A percentile compares a stretch with the other conserved stretches of the same genome.
These are phyloP conservation scores for Debaryomyces coudertii DNA, from an alignment of 1,139 yeast species.

Conservation along the genomic window DNA sequence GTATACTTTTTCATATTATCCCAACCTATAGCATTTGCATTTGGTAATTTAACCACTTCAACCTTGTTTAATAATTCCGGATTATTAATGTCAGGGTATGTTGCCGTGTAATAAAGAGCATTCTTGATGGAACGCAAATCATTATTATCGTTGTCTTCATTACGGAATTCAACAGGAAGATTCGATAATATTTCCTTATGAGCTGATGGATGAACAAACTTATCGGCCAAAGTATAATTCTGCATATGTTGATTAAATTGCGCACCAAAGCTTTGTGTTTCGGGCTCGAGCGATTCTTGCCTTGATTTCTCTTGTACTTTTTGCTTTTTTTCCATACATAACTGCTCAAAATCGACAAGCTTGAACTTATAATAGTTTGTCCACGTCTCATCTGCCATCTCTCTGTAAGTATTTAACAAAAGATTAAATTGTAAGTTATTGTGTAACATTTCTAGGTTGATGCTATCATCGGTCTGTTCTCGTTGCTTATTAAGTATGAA, in stretches of 20 bases:
- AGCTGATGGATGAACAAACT: slow-evolving; percentile 40
- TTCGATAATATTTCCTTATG: slow-evolving; percentile 36
- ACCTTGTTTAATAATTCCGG: slow-evolving; percentile 42
- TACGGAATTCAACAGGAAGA: slow-evolving; percentile 41
- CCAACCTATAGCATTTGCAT: slow-evolving; percentile 51
- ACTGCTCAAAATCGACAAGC: slow-evolving; percentile 44
- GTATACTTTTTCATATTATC: slow-evolving; percentile 46
- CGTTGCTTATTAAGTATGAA: slow-evolving; percentile 33
- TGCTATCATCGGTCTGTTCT: slow-evolving; percentile 39
- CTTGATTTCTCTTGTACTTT: neutral
- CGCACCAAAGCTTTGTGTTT: neutral
- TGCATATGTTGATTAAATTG: neutral
- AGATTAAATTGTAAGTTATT: slow-evolving; percentile 47
- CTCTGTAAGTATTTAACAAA: slow-evolving; percentile 45
- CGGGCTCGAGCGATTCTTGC: slow-evolving; percentile 2
- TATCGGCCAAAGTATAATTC: slow-evolving; percentile 14
- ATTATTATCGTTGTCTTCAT: slow-evolving; percentile 17
- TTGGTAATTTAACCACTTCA: slow-evolving; percentile 49
- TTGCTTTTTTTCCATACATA: slow-evolving; percentile 14
- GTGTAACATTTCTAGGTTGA: slow-evolving; percentile 49
- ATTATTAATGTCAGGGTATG: slow-evolving; percentile 36
- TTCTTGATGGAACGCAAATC: slow-evolving; percentile 33
- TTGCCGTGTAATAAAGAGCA: slow-evolving; percentile 38
- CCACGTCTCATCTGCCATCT: slow-evolving; percentile 47
- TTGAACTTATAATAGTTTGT: slow-evolving; percentile 42